Percentiles rank a stretch among this genome's conserved stretches.
These are phyloP conservation scores for Basidiobolus meristosporus DNA, from an alignment of 371 early-diverging fungal genomes.

Conservation along the genomic window DNA sequence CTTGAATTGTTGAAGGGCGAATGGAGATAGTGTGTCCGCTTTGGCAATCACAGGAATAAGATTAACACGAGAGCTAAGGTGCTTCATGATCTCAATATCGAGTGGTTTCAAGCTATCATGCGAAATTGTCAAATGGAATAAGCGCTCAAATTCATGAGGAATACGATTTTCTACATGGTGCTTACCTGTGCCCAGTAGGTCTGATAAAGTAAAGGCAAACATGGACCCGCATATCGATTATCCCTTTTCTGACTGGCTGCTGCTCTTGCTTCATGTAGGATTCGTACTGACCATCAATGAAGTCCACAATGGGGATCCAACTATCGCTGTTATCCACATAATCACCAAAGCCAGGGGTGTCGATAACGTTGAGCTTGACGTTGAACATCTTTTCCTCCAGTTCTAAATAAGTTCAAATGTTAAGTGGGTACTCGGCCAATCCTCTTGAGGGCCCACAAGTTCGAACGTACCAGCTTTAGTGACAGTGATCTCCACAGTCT, in stretches of 20 bases:
- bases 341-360: constrained; percentile 84
- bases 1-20: constrained; percentile 67
- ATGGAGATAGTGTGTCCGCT: constrained; percentile 77
- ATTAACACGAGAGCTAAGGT: constrained; percentile 65
- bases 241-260: constrained; percentile 50
- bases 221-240: constrained; percentile 81
- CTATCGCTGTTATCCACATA: constrained; percentile 78
- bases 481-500: constrained; percentile 88
- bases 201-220: constrained; percentile 74
- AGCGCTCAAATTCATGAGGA: not conserved
- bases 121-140: not conserved
- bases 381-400: constrained; percentile 92
- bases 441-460: constrained; percentile 5
- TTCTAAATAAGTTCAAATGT: constrained; percentile 32
- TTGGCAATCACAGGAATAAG: constrained; percentile 88
- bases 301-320: constrained; percentile 92
- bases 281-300: constrained; percentile 90
- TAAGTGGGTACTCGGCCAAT: constrained; percentile 1
- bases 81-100: constrained; percentile 80
- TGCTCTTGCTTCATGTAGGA: constrained; percentile 74
- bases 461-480: constrained; percentile 59
- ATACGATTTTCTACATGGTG: constrained; percentile 2
- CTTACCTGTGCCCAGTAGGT: constrained; percentile 78
- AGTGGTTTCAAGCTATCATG: constrained; percentile 40
- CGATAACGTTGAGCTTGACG: constrained; percentile 77